Conservation (phyloP, 257 asterid genomes). For the Solanum corneliomulleri region DNA sequence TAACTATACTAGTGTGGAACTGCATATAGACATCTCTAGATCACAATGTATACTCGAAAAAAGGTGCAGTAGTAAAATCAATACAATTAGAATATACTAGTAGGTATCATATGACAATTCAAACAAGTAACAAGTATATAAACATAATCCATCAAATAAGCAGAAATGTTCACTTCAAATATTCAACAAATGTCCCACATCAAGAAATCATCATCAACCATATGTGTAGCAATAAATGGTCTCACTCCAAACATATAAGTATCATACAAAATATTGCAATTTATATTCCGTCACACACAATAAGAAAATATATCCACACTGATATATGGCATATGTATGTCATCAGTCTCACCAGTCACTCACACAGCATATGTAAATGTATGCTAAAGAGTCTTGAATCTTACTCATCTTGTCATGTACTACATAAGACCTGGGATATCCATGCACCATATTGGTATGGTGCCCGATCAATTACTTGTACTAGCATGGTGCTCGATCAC, state of each 20-base stretch:
- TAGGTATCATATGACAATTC: not conserved
- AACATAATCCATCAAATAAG: not conserved
- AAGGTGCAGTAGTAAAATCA: not conserved
- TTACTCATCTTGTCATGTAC: not conserved
- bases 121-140: not conserved
- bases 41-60: not conserved
- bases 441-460: not conserved
- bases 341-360: not conserved
- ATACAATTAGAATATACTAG: not conserved
- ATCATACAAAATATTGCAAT: not conserved
- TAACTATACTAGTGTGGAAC: not conserved
- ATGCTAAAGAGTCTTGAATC: not conserved
- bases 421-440: not conserved
- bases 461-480: not conserved
- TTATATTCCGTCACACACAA: not conserved
- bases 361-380: not conserved
- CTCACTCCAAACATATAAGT: not conserved
- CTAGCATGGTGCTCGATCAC: not conserved
- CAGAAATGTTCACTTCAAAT: not conserved
- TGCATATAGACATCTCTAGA: not conserved
- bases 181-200: not conserved
- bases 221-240: not conserved
- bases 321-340: too few relatives aligned
- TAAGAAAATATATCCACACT: not conserved
- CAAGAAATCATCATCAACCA: not conserved